Evolutionary conservation across 2,329 filamentous ascomycete species (phyloP).

Genomic region (Chalaropsis thielavioides): DNA sequence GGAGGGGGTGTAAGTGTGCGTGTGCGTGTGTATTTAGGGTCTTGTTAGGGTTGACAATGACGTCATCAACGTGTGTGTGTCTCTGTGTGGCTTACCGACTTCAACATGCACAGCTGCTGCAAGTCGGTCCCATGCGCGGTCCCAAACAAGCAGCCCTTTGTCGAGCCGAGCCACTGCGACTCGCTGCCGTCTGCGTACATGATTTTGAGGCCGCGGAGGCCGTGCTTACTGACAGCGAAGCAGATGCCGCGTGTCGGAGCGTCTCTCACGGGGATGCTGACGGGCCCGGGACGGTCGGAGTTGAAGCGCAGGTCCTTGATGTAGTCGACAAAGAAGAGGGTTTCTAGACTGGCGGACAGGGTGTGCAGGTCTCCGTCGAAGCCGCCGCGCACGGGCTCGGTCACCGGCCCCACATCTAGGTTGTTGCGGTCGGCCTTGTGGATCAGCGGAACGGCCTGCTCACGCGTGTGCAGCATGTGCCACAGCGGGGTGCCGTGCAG

Average conservation of each 20-base stretch:
- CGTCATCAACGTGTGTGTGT: not conserved
- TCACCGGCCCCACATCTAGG: constrained; percentile 9
- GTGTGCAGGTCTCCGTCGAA: constrained; percentile 1
- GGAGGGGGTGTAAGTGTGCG: not conserved
- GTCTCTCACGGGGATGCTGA: constrained; percentile 4
- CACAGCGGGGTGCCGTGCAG: constrained; percentile 11
- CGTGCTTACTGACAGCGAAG: constrained; percentile 16
- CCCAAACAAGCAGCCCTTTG: constrained; percentile 14
- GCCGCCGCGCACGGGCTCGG: constrained; percentile 6
- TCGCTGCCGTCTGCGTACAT: constrained; percentile 15
- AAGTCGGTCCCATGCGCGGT: constrained; percentile 12
- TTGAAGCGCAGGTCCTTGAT: constrained; percentile 13
- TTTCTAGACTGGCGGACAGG: constrained; percentile 11
- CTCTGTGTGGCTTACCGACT: constrained; percentile 8
- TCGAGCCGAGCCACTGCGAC: constrained; percentile 14
- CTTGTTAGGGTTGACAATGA: not conserved
- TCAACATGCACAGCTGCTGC: constrained; percentile 14
- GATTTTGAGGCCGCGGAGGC: constrained; percentile 14
- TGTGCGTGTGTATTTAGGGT: not conserved
- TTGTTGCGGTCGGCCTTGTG: constrained; percentile 13
- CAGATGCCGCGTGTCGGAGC: constrained; percentile 9
- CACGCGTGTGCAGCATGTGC: constrained; percentile 14
- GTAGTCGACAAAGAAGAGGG: constrained; percentile 16
- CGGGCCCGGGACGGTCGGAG: not conserved
- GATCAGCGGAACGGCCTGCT: constrained; percentile 14